Conservation (phyloP, 2,329 filamentous ascomycete species). For the Hypoxylon sp. region DNA sequence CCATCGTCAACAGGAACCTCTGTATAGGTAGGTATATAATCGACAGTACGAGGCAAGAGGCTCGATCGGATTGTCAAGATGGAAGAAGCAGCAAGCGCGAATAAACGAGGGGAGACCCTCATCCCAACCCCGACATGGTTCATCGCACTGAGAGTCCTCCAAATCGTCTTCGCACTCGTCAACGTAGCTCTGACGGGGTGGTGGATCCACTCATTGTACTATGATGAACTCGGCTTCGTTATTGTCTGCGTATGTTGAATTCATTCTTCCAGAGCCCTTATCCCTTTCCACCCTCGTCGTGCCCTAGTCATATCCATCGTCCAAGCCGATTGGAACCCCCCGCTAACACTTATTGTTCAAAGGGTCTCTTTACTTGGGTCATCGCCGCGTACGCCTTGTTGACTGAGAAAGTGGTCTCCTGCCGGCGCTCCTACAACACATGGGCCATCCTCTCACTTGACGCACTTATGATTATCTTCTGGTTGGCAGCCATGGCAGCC, state of each 20-base stretch:
- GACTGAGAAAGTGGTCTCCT: slow-evolving; percentile 58
- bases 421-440: slow-evolving; percentile 60
- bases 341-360: slow-evolving; percentile 6
- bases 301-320: slow-evolving; percentile 8
- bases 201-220: slow-evolving; percentile 60
- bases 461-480: slow-evolving; percentile 62
- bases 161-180: slow-evolving; percentile 61
- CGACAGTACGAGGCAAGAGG: neutral
- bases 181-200: slow-evolving; percentile 61
- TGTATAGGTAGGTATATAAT: neutral
- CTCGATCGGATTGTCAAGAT: slow-evolving; percentile 20
- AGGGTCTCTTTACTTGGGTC: slow-evolving; percentile 65
- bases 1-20: neutral
- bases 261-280: neutral
- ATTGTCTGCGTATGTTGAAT: slow-evolving; percentile 58
- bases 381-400: slow-evolving; percentile 60
- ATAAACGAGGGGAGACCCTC: slow-evolving; percentile 51
- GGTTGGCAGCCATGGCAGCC: slow-evolving; percentile 62
- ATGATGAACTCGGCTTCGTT: slow-evolving; percentile 59
- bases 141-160: slow-evolving; percentile 58
- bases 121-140: slow-evolving; percentile 63
- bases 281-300: neutral
- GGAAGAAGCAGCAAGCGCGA: slow-evolving; percentile 45
- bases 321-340: neutral
- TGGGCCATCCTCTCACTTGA: slow-evolving; percentile 63